phyloP scores from a whole-genome alignment of 352 stramenopile genomes.

The Phytophthora quininea region DNA sequence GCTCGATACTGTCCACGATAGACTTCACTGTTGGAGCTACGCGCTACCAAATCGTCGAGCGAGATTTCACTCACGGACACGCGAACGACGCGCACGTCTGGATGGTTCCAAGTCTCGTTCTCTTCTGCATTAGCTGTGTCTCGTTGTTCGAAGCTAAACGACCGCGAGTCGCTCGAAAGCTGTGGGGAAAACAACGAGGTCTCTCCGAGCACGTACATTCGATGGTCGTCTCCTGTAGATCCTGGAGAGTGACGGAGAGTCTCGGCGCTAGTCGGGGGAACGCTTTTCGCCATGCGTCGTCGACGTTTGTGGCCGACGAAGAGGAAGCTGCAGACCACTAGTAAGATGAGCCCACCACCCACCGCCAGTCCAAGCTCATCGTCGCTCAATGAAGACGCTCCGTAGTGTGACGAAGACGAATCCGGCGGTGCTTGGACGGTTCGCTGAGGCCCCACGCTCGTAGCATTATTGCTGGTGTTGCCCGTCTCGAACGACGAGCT shows the following conservation, averaged over 20 bases:
- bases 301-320: slow-evolving; percentile 29
- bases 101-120: slow-evolving; percentile 34
- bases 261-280: slow-evolving; percentile 15
- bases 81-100: slow-evolving; percentile 24
- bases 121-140: neutral
- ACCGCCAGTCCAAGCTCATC: slow-evolving; percentile 34
- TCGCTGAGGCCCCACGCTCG: slow-evolving; percentile 9
- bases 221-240: slow-evolving; percentile 5
- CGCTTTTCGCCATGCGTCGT: slow-evolving; percentile 20
- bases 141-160: slow-evolving; percentile 18
- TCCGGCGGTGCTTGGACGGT: slow-evolving; percentile 19
- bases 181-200: slow-evolving; percentile 20
- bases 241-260: slow-evolving; percentile 9
- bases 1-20: slow-evolving; percentile 52
- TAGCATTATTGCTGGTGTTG: slow-evolving; percentile 5
- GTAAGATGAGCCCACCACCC: slow-evolving; percentile 21
- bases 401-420: slow-evolving; percentile 11
- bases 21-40: slow-evolving; percentile 63
- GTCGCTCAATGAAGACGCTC: slow-evolving; percentile 19
- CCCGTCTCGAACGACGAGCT: slow-evolving; percentile 11
- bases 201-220: slow-evolving; percentile 27
- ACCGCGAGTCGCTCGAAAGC: slow-evolving; percentile 27
- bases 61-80: slow-evolving; percentile 28
- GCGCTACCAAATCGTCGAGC: slow-evolving; percentile 32
- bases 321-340: slow-evolving; percentile 27